A percentile compares a stretch with the other conserved stretches of the same genome.
Conservation (phyloP, 176 grass and related monocot species). For the barley (Hordeum vulgare) region DNA sequence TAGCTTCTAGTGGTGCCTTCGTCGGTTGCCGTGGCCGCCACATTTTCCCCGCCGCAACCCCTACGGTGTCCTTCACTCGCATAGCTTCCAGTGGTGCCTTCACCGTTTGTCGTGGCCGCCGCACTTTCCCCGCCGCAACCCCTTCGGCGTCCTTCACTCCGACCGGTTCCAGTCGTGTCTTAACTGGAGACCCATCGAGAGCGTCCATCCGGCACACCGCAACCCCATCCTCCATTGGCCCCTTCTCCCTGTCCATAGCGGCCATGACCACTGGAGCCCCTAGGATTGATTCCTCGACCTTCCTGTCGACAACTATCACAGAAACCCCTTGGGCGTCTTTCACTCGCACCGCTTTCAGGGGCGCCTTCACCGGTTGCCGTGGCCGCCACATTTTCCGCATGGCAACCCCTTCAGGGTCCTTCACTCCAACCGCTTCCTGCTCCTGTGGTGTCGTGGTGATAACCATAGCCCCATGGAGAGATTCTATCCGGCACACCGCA, state of each 20-base stretch:
- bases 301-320: too few species aligned
- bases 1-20: not conserved
- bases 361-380: not conserved
- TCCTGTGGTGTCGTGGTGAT: too few species aligned
- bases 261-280: too few species aligned
- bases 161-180: not conserved
- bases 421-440: too few species aligned
- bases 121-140: not conserved
- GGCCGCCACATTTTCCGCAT: too few species aligned
- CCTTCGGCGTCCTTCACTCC: not conserved
- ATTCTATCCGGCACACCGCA: not conserved
- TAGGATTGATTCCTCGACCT: too few species aligned
- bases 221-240: not conserved
- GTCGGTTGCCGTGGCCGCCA: not conserved
- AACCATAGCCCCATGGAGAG: too few species aligned
- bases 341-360: too few species aligned
- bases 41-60: not conserved
- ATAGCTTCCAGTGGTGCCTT: not conserved
- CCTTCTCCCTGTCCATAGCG: too few species aligned
- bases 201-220: not conserved
- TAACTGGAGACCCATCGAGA: too few species aligned
- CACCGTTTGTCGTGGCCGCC: not conserved
- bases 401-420: not conserved
- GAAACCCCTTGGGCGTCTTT: too few species aligned
- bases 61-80: not conserved